These are phyloP conservation scores for Fusarium pseudograminearum DNA, from an alignment of 2,329 filamentous ascomycete genomes.

Conservation along the genomic window DNA sequence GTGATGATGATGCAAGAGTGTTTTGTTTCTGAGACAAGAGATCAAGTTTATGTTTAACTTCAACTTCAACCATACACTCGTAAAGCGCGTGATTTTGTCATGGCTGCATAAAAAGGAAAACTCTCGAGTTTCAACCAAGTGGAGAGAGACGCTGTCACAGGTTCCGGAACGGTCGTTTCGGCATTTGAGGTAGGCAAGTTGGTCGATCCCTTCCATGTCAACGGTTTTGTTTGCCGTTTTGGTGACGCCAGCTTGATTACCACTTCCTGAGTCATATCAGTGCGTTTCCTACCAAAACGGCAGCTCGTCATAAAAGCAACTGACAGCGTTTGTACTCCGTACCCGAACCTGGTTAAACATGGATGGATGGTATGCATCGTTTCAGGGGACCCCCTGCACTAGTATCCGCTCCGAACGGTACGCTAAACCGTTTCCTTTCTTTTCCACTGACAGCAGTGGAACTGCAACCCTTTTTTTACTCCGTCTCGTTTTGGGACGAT, in stretches of 20 bases:
- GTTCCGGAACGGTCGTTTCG: constrained; percentile 17
- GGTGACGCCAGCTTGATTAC: constrained; percentile 11
- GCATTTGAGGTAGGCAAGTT: constrained; percentile 17
- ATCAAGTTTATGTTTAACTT: constrained; percentile 16
- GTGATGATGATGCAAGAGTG: background rate
- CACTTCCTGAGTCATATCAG: constrained; percentile 16
- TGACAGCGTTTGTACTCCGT: background rate
- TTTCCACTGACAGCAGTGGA: background rate
- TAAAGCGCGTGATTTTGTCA: background rate
- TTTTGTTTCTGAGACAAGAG: background rate
- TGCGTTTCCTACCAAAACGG: background rate
- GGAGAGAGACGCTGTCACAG: constrained; percentile 17
- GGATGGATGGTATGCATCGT: background rate
- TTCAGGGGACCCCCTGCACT: constrained; percentile 14
- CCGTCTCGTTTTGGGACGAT: constrained; percentile 20
- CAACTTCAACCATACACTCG: background rate
- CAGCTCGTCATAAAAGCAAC: background rate
- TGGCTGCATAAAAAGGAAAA: background rate
- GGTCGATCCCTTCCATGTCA: constrained; percentile 3
- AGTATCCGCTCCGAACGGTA: constrained; percentile 11
- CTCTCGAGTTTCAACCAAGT: constrained; percentile 11
- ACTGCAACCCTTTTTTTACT: constrained; percentile 4
- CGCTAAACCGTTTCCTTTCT: constrained; percentile 2
- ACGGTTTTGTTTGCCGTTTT: constrained; percentile 13
- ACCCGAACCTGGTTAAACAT: background rate